Evolutionary conservation across 495 filamentous ascomycete species (phyloP).

Genomic region (Talaromyces wortmannii): DNA sequence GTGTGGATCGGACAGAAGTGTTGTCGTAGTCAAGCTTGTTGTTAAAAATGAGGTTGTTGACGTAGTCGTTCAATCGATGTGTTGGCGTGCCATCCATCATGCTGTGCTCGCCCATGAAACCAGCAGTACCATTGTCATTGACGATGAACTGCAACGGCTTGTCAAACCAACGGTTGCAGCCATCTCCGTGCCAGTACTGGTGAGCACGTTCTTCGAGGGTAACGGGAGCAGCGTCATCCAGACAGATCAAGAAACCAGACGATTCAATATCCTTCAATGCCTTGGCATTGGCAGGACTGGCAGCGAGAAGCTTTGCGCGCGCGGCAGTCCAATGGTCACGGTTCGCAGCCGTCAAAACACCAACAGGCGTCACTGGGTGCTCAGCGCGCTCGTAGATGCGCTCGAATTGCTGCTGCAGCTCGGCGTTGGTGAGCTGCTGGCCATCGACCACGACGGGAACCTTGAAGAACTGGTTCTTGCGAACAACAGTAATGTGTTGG

Average conservation of each 20-base stretch:
- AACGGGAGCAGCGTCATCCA: constrained; percentile 87
- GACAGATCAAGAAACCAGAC: constrained; percentile 84
- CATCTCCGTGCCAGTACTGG: constrained; percentile 98
- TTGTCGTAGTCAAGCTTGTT: constrained; percentile 84
- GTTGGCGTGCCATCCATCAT: constrained; percentile 99
- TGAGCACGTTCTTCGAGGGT: constrained; percentile 93
- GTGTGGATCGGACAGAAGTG: constrained; percentile 66
- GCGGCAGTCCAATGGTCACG: constrained; percentile 89
- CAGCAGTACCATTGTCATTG: constrained; percentile 96
- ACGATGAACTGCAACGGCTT: constrained; percentile 97
- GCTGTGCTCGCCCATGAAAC: constrained; percentile 97
- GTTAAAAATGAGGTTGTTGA: constrained; percentile 82
- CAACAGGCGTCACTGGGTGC: constrained; percentile 64
- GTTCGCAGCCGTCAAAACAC: constrained; percentile 84
- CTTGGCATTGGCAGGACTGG: constrained; percentile 67
- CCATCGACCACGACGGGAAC: constrained; percentile 69
- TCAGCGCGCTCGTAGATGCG: constrained; percentile 75
- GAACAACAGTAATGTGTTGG: constrained; percentile 80
- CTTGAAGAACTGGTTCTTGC: constrained; percentile 97
- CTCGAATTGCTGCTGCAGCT: constrained; percentile 83
- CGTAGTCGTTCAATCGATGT: constrained; percentile 89
- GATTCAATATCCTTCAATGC: constrained; percentile 80
- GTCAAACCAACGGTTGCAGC: constrained; percentile 94
- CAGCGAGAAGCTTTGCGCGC: constrained; percentile 66
- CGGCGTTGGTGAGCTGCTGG: constrained; percentile 72